Evolutionary conservation across 2,329 filamentous ascomycete species (phyloP).

Genomic region (Talaromyces funiculosus): DNA sequence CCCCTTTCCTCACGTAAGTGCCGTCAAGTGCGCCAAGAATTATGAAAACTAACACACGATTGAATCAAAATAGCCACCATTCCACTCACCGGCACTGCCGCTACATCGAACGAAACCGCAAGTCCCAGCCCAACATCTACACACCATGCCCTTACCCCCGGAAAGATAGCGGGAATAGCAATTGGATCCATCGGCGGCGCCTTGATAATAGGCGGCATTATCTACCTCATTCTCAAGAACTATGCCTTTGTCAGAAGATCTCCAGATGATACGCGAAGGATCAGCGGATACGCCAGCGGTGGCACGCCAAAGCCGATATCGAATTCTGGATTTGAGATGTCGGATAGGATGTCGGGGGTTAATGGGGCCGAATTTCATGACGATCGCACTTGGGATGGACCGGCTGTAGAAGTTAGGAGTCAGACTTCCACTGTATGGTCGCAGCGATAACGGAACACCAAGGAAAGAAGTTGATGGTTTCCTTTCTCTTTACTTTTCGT

Average conservation of each 20-base stretch:
- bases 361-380: neutral
- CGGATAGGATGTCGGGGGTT: neutral
- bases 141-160: neutral
- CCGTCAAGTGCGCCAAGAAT: neutral
- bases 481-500: neutral
- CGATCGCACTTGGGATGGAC: neutral
- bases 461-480: neutral
- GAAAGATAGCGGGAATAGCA: conserved; percentile 2
- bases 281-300: neutral
- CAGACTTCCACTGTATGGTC: neutral
- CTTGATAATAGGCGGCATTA: neutral
- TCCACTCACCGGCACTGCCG: neutral
- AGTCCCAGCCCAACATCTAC: neutral
- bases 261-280: neutral
- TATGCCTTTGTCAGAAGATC: neutral
- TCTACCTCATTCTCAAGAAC: neutral
- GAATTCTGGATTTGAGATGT: neutral
- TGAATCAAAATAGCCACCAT: neutral
- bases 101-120: neutral
- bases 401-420: conserved; percentile 3
- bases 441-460: neutral
- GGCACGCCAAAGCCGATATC: neutral
- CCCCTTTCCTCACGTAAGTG: neutral
- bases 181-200: neutral
- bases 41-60: neutral